Conservation (phyloP, 495 filamentous ascomycete genomes). For the Aspergillus ostianus region DNA sequence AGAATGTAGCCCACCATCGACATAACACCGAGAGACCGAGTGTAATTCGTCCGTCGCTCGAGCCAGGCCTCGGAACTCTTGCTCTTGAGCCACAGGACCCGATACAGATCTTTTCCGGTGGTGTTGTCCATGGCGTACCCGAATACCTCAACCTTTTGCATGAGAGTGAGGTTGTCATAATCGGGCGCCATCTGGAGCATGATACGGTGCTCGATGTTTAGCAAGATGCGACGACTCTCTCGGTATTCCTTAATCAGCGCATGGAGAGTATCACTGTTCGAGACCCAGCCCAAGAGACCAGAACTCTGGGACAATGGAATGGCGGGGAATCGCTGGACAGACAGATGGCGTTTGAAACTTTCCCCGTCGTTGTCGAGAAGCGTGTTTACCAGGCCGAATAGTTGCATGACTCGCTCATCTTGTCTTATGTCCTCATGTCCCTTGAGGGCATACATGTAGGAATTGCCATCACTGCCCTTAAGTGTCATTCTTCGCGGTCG, state of each 20-base stretch:
- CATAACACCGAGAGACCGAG: conserved; percentile 95
- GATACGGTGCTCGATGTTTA: conserved; percentile 98
- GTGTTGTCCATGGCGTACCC: conserved; percentile 99
- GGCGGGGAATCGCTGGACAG: conserved; percentile 90
- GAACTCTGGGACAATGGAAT: conserved; percentile 96
- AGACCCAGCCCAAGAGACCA: conserved; percentile 94
- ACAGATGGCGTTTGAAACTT: conserved; percentile 93
- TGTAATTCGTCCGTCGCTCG: conserved; percentile 95
- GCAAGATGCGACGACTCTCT: conserved; percentile 90
- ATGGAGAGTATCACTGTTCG: conserved; percentile 94
- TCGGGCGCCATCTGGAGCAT: conserved; percentile 99
- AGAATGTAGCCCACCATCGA: conserved; percentile 99
- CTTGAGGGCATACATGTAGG: conserved; percentile 87
- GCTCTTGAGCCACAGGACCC: conserved; percentile 96
- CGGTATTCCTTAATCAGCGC: conserved; percentile 96
- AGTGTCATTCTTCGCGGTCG: conserved; percentile 85
- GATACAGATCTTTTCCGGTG: conserved; percentile 96
- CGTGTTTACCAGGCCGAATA: conserved; percentile 95
- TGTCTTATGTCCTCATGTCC: conserved; percentile 98
- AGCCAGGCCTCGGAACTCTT: conserved; percentile 98
- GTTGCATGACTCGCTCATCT: conserved; percentile 98
- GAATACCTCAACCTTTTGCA: conserved; percentile 99
- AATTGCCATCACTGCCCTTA: conserved; percentile 79
- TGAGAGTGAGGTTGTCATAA: conserved; percentile 95
- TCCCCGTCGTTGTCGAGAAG: conserved; percentile 88